Conservation (phyloP, 805 yeast genomes). For the Torulaspora maleeae region DNA sequence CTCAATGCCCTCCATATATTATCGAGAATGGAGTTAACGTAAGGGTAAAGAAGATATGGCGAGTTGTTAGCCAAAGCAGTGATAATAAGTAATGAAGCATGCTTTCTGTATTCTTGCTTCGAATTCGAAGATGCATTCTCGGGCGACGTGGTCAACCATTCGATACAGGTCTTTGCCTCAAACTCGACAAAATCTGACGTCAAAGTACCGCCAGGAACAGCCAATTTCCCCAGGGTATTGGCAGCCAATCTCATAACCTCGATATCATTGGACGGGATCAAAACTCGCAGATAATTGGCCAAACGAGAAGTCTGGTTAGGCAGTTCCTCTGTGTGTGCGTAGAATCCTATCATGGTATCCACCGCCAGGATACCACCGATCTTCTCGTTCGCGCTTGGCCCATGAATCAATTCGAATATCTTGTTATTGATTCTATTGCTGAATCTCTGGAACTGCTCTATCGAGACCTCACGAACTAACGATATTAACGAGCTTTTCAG, state of each 20-base stretch:
- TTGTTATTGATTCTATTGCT: slow-evolving; percentile 82
- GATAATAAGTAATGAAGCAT: slow-evolving; percentile 82
- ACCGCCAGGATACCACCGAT: slow-evolving; percentile 91
- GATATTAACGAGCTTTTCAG: slow-evolving; percentile 64
- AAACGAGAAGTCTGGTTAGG: slow-evolving; percentile 85
- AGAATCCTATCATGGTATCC: slow-evolving; percentile 79
- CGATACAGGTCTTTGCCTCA: slow-evolving; percentile 84
- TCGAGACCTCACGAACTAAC: slow-evolving; percentile 72
- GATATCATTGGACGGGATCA: slow-evolving; percentile 76
- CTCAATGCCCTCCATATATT: slow-evolving; percentile 84
- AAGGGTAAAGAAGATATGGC: slow-evolving; percentile 75
- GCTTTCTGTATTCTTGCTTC: slow-evolving; percentile 78
- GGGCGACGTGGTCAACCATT: slow-evolving; percentile 70
- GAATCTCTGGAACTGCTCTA: slow-evolving; percentile 76
- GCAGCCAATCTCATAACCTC: slow-evolving; percentile 87
- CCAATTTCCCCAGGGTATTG: slow-evolving; percentile 78
- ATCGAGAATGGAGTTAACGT: slow-evolving; percentile 71
- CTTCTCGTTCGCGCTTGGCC: slow-evolving; percentile 64
- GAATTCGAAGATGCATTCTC: slow-evolving; percentile 44
- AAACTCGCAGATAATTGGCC: slow-evolving; percentile 79
- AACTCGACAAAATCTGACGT: slow-evolving; percentile 91
- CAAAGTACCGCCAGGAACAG: slow-evolving; percentile 82
- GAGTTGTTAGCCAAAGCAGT: slow-evolving; percentile 81
- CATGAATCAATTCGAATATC: slow-evolving; percentile 78
- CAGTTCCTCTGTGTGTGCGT: slow-evolving; percentile 75